phyloP scores from a whole-genome alignment of 2,329 filamentous ascomycete genomes.

The Cercospora zeae-maydis region DNA sequence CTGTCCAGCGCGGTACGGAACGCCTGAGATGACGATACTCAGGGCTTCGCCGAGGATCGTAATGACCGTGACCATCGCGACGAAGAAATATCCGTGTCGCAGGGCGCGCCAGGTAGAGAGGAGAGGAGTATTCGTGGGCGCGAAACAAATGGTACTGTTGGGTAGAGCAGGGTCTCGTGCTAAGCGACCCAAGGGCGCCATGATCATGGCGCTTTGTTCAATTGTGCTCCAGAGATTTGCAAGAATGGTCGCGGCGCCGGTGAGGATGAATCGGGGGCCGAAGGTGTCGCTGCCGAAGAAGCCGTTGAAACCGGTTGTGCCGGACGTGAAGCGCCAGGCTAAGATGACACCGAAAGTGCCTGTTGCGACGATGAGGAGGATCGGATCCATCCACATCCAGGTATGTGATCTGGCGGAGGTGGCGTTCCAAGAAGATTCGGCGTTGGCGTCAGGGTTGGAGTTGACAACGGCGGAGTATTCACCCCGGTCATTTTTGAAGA shows the following conservation, averaged over 20 bases:
- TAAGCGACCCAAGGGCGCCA: constrained; percentile 18
- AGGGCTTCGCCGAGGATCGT: constrained; percentile 19
- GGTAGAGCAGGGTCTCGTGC: not conserved
- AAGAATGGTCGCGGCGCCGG: constrained; percentile 19
- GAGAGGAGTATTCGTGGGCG: constrained; percentile 20
- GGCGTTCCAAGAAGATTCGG: not conserved
- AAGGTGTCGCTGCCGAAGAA: constrained; percentile 26
- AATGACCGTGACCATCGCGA: constrained; percentile 13
- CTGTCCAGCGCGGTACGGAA: constrained; percentile 21
- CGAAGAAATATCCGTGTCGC: constrained; percentile 15
- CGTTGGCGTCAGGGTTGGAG: not conserved
- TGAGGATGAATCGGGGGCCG: constrained; percentile 25
- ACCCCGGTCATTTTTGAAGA: not conserved
- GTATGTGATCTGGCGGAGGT: constrained; percentile 4
- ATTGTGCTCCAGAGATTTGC: constrained; percentile 18
- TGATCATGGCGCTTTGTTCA: constrained; percentile 20
- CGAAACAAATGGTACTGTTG: constrained; percentile 17
- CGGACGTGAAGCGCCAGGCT: constrained; percentile 20
- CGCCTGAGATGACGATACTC: constrained; percentile 21
- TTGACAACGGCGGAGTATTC: not conserved
- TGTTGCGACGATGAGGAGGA: constrained; percentile 13
- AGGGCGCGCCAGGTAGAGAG: constrained; percentile 17
- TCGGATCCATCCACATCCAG: constrained; percentile 15
- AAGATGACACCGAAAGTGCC: constrained; percentile 21
- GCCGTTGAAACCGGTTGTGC: constrained; percentile 21